Percentiles rank a stretch among this genome's conserved stretches.
These are phyloP conservation scores for Suhomyces choctaworum DNA, from an alignment of 1,139 yeast genomes.

Conservation along the genomic window DNA sequence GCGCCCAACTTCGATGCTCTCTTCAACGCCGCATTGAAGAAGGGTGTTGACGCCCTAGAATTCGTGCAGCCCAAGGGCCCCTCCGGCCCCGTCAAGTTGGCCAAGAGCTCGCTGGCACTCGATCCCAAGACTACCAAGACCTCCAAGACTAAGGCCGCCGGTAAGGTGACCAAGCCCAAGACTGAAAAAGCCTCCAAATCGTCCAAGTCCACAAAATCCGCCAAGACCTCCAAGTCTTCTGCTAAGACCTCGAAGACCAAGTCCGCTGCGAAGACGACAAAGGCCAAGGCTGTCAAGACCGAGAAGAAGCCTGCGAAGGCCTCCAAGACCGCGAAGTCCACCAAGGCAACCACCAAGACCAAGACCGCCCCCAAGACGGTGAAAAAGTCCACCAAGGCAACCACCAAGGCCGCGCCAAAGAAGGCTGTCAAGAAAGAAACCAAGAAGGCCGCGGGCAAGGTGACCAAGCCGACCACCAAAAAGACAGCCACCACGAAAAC, in stretches of 20 bases:
- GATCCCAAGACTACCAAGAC: conserved; percentile 13
- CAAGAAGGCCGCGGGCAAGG: conserved; percentile 7
- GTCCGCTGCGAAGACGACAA: conserved; percentile 15
- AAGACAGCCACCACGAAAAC: conserved; percentile 11
- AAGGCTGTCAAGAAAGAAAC: conserved; percentile 15
- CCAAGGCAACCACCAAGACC: conserved; percentile 18
- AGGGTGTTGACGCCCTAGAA: conserved; percentile 76
- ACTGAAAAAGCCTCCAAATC: conserved; percentile 3
- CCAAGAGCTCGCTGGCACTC: conserved; percentile 35
- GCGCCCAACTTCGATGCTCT: conserved; percentile 69
- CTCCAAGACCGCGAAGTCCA: conserved; percentile 23
- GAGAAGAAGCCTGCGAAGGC: conserved; percentile 14
- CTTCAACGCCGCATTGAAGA: conserved; percentile 77
- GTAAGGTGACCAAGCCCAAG: conserved; percentile 13
- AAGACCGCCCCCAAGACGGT: conserved; percentile 13
- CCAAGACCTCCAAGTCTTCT: conserved; percentile 16
- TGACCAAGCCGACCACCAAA: conserved; percentile 12
- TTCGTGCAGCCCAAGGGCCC: conserved; percentile 89
- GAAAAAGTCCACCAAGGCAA: conserved; percentile 4
- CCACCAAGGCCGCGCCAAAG: conserved; percentile 5
- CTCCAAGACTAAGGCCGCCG: conserved; percentile 20
- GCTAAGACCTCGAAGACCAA: conserved; percentile 1
- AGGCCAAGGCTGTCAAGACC: conserved; percentile 18
- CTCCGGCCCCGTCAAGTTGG: conserved; percentile 69
- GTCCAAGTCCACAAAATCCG: conserved; percentile 18